Conservation (phyloP, 352 stramenopile genomes). For the Globisporangium rhizosaccharum region DNA sequence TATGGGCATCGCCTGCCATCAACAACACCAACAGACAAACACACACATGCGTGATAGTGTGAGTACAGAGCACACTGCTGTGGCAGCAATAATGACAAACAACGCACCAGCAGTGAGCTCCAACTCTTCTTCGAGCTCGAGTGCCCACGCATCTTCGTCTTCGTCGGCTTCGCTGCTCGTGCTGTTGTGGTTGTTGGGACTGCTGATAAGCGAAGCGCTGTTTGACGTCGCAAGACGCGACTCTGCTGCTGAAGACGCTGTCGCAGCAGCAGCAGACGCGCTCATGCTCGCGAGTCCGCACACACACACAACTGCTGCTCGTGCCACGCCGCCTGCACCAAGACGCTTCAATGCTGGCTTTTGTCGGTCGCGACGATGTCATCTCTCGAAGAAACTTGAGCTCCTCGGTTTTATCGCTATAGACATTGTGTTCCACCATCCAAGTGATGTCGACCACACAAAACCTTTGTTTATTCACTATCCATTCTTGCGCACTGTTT, state of each 20-base stretch:
- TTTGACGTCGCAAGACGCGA: neutral
- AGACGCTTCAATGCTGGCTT: too few relatives aligned
- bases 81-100: neutral
- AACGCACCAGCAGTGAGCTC: slow-evolving; percentile 24
- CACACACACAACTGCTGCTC: too few relatives aligned
- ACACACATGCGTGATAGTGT: neutral
- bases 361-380: too few relatives aligned
- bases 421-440: too few relatives aligned
- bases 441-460: too few relatives aligned
- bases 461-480: too few relatives aligned
- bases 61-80: neutral
- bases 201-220: neutral
- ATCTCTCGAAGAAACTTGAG: too few relatives aligned
- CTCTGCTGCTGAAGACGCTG: neutral
- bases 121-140: slow-evolving; percentile 71
- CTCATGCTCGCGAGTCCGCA: too few relatives aligned
- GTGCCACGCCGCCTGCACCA: too few relatives aligned
- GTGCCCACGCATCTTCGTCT: slow-evolving; percentile 44
- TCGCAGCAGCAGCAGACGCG: too few relatives aligned
- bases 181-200: slow-evolving; percentile 5
- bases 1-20: neutral
- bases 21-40: neutral
- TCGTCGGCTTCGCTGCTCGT: slow-evolving; percentile 12
- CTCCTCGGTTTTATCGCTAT: too few relatives aligned
- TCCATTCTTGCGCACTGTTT: too few relatives aligned